Conservation (phyloP, 2,329 filamentous ascomycete genomes). For the Metarhizium robertsii region DNA sequence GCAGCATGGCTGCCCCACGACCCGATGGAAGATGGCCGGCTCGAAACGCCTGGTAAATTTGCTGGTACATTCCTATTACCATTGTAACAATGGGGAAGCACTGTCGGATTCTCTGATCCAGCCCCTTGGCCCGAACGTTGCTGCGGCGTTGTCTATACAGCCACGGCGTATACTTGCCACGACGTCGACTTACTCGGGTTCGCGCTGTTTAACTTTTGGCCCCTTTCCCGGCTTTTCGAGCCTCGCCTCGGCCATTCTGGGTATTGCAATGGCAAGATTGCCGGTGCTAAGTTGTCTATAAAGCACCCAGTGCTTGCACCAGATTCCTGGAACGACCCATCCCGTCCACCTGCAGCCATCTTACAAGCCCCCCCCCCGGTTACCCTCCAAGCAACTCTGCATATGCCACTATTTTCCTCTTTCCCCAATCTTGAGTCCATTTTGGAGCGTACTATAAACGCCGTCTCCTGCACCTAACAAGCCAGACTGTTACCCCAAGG, state of each 20-base stretch:
- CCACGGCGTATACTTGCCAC: not conserved
- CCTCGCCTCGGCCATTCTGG: not conserved
- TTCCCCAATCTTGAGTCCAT: not conserved
- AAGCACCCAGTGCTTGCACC: slow-evolving; percentile 2
- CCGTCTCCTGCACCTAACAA: not conserved
- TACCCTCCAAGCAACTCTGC: not conserved
- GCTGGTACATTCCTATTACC: not conserved
- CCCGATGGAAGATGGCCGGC: not conserved
- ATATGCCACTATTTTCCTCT: not conserved
- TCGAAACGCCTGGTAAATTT: not conserved
- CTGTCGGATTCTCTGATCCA: slow-evolving; percentile 1
- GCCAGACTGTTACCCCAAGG: not conserved
- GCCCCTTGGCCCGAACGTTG: slow-evolving; percentile 1
- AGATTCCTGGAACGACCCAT: not conserved
- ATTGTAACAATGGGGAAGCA: not conserved
- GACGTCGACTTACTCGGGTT: not conserved
- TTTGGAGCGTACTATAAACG: not conserved
- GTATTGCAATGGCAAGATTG: not conserved
- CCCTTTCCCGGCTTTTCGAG: not conserved
- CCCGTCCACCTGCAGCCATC: not conserved
- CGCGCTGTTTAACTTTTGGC: not conserved
- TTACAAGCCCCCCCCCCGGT: not conserved
- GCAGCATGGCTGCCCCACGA: slow-evolving; percentile 3
- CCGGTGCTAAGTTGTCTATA: not conserved
- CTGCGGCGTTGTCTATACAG: not conserved